Evolutionary conservation across 2,329 filamentous ascomycete genomes (phyloP), one percentile per base, ranked within the genome.

Genomic region (Colletotrichum agaves): DNA sequence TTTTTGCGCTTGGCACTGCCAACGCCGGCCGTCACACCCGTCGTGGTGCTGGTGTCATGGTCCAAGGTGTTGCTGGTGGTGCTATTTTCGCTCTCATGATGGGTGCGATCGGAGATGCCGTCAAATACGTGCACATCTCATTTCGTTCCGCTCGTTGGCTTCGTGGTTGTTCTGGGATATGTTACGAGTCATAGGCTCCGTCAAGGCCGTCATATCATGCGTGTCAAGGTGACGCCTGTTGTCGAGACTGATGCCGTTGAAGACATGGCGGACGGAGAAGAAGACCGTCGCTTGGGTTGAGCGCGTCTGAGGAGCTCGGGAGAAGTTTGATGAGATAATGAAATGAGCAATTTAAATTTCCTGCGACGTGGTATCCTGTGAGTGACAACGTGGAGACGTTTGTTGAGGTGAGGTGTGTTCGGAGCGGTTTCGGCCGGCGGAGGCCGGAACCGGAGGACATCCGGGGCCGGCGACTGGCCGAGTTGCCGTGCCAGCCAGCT

Each of bases 11-110:
- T 7, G 84, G 85, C 0, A 86, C 88, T 73, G 81, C 85, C n/a
- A 86, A 86, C 1, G 79, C 88, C 1, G 92, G 92, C 7, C 87
- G 89, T 21, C 90, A 94, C 79, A 92, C 90, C 43, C 93, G 94
- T 81, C 86, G 91, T 69, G 92, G 91, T 1, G 90, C 88, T 2
- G 91, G 91, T 1, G 82, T 85, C 70, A 84, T 89, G 47, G 83
- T 88, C 0, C 83, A 80, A 1, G 84, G 83, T 52, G 85, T 88
- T 4, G 81, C 80, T 3, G 86, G 87, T 5, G 86, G 84, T n/a
- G 85, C 85, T 59, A 80, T 83, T 8, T 85, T 87, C 44, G 86
- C 86, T 0, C 84, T 85, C 0, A 78, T 87, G 37, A 79, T 85
- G 1, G 86, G 85, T 10, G 84, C 77, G 5, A 74, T 82, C 49